phyloP scores from a whole-genome alignment of 768 basidiomycete species.

The Scleroderma bovista region DNA sequence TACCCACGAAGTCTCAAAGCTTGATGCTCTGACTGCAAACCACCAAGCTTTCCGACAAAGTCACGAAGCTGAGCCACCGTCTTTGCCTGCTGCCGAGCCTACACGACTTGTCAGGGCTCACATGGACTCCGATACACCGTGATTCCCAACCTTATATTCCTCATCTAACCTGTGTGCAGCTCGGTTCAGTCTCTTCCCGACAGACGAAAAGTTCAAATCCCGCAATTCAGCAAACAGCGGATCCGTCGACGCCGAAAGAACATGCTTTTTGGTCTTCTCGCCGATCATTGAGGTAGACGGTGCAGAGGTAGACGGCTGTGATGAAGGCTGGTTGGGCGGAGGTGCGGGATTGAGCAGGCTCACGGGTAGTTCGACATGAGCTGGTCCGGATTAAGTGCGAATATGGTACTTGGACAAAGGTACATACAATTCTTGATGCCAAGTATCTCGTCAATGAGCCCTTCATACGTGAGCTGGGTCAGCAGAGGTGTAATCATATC shows the following conservation, averaged over 20 bases:
- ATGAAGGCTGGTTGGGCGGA: slow-evolving; percentile 35
- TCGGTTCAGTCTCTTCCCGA: slow-evolving; percentile 76
- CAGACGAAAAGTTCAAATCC: slow-evolving; percentile 88
- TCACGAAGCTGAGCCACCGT: slow-evolving; percentile 88
- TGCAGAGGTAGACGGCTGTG: slow-evolving; percentile 37
- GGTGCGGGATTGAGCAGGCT: slow-evolving; percentile 59
- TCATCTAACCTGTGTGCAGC: slow-evolving; percentile 84
- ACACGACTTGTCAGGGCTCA: slow-evolving; percentile 4
- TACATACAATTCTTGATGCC: slow-evolving; percentile 83
- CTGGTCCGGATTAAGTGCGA: slow-evolving; percentile 31
- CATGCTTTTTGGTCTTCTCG: slow-evolving; percentile 87
- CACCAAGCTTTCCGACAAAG: slow-evolving; percentile 93
- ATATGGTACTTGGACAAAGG: background rate
- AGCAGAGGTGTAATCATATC: slow-evolving; percentile 96
- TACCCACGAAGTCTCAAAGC: slow-evolving; percentile 79
- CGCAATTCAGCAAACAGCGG: slow-evolving; percentile 76
- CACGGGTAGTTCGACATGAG: slow-evolving; percentile 74
- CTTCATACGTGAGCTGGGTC: slow-evolving; percentile 95
- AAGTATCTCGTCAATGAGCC: slow-evolving; percentile 88
- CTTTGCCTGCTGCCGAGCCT: slow-evolving; percentile 84
- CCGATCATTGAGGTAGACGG: slow-evolving; percentile 52
- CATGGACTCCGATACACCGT: background rate
- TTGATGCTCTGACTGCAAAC: slow-evolving; percentile 88
- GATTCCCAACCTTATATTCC: slow-evolving; percentile 71
- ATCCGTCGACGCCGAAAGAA: slow-evolving; percentile 73